Percentiles rank a stretch among this genome's conserved stretches.
phyloP scores from a whole-genome alignment of 2,329 filamentous ascomycete species.

The Periconia sp. region DNA sequence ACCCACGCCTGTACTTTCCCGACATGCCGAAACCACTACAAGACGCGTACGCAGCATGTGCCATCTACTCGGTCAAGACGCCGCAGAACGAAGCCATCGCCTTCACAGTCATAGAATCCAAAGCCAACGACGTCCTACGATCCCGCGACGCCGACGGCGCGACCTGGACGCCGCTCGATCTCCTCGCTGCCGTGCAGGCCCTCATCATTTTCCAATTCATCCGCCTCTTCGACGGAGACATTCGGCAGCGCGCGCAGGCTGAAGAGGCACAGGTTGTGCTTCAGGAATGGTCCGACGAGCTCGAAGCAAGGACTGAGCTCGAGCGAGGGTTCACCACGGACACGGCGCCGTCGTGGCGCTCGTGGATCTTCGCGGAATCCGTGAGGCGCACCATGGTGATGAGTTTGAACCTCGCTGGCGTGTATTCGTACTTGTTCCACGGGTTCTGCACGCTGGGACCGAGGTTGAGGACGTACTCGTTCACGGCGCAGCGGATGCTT shows the following conservation, averaged over 20 bases:
- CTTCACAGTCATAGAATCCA: conserved; percentile 11
- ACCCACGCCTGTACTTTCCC: conserved; percentile 9
- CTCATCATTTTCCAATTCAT: conserved; percentile 32
- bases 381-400: conserved; percentile 37
- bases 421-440: conserved; percentile 27
- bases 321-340: conserved; percentile 13
- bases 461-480: conserved; percentile 11
- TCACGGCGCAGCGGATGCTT: conserved; percentile 19
- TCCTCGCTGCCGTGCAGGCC: conserved; percentile 21
- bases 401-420: conserved; percentile 31
- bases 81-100: conserved; percentile 11
- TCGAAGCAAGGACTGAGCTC: conserved; percentile 11
- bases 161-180: conserved; percentile 5
- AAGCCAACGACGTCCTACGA: conserved; percentile 11
- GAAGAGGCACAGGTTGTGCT: conserved; percentile 23
- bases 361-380: conserved; percentile 37
- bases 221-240: conserved; percentile 29
- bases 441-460: conserved; percentile 13
- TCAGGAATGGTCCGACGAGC: conserved; percentile 19
- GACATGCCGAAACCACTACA: conserved; percentile 12
- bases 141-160: conserved; percentile 1
- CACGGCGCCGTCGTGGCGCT: conserved; percentile 21
- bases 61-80: conserved; percentile 13
- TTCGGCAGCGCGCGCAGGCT: conserved; percentile 21
- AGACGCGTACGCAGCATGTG: conserved; percentile 16